phyloP scores from a whole-genome alignment of 1,284 basidiomycete species.

The Trametes pubescens region DNA sequence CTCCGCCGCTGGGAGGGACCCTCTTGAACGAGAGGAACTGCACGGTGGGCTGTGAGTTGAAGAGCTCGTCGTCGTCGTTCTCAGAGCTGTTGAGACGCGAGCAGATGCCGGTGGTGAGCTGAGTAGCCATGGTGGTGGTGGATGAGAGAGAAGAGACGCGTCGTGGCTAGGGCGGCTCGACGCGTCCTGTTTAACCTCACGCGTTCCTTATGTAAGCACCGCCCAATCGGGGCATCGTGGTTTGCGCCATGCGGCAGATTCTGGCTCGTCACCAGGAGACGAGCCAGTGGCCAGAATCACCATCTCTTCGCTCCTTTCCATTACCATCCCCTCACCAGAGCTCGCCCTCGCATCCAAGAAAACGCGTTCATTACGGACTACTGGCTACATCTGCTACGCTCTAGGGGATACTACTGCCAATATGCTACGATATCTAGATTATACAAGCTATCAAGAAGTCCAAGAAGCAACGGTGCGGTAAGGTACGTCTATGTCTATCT shows the following conservation, averaged over 20 bases:
- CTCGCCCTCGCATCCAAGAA: not conserved
- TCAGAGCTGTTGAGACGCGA: constrained; percentile 55
- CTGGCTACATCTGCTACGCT: not conserved
- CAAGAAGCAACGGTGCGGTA: constrained; percentile 1
- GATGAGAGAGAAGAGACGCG: constrained; percentile 28
- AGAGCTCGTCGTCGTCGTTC: constrained; percentile 58
- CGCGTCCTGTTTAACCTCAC: constrained; percentile 33
- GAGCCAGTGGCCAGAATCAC: too few species aligned
- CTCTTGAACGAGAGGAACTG: constrained; percentile 88
- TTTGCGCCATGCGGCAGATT: too few species aligned
- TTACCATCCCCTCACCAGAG: too few species aligned
- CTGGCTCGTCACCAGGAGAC: too few species aligned
- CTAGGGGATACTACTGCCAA: not conserved
- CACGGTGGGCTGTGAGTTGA: constrained; percentile 68
- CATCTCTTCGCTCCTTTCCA: not conserved
- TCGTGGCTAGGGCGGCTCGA: constrained; percentile 25
- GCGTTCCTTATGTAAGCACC: constrained; percentile 28
- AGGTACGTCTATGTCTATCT: constrained; percentile 9
- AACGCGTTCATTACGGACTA: not conserved
- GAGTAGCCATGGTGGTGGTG: constrained; percentile 39
- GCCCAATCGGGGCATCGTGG: not conserved
- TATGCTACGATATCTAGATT: not conserved
- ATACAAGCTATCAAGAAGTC: constrained; percentile 1
- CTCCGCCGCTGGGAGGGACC: constrained; percentile 59
- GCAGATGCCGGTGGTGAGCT: constrained; percentile 69